Evolutionary conservation across 2,329 filamentous ascomycete species (phyloP).

Genomic region (Thelonectria rubi): DNA sequence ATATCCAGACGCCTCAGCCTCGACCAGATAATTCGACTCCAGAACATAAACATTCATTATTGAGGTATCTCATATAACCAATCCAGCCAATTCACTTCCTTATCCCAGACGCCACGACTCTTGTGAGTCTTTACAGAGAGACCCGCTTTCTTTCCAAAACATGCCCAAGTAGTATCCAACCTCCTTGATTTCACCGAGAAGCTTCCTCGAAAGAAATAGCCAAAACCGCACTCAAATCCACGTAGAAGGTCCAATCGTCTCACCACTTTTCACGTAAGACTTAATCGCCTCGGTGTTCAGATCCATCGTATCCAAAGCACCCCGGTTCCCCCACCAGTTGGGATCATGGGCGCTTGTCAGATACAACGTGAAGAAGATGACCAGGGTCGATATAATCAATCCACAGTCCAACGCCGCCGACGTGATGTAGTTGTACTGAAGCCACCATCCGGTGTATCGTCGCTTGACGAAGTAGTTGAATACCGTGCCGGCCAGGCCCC

Average conservation of each 20-base stretch:
- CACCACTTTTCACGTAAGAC: slow-evolving; percentile 51
- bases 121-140: slow-evolving; percentile 28
- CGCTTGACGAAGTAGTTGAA: slow-evolving; percentile 76
- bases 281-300: slow-evolving; percentile 54
- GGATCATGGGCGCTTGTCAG: slow-evolving; percentile 65
- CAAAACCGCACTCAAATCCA: slow-evolving; percentile 51
- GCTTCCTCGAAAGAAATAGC: slow-evolving; percentile 12
- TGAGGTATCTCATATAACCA: slow-evolving; percentile 41
- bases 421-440: slow-evolving; percentile 80
- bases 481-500: slow-evolving; percentile 72
- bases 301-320: slow-evolving; percentile 58
- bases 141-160: slow-evolving; percentile 26
- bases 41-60: slow-evolving; percentile 37
- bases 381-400: slow-evolving; percentile 70
- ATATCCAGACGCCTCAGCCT: neutral
- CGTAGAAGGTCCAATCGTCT: slow-evolving; percentile 61
- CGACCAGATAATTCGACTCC: slow-evolving; percentile 2
- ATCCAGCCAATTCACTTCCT: slow-evolving; percentile 27
- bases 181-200: slow-evolving; percentile 26
- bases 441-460: slow-evolving; percentile 76
- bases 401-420: slow-evolving; percentile 77
- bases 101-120: slow-evolving; percentile 34
- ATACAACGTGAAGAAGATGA: slow-evolving; percentile 75
- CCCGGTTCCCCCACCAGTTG: slow-evolving; percentile 70
- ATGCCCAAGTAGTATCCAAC: slow-evolving; percentile 10